A percentile compares a stretch with the other conserved stretches of the same genome.
These are phyloP conservation scores for Colletotrichum lini DNA, from an alignment of 2,329 filamentous ascomycete species.

Conservation along the genomic window DNA sequence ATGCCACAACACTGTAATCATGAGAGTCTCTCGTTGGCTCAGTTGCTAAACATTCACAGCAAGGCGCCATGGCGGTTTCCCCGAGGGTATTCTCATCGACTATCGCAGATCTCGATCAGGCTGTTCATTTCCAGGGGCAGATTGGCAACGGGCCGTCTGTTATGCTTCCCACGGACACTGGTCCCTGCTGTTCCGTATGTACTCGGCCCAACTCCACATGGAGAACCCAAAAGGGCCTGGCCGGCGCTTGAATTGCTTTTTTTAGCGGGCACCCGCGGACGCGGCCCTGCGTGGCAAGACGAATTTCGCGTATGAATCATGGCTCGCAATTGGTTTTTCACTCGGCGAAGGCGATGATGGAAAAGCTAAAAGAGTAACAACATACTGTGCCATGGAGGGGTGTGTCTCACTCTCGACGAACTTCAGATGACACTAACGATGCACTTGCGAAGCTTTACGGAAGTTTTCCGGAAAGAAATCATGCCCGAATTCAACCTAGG, in stretches of 20 bases:
- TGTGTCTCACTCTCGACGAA: not conserved
- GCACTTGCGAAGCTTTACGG: not conserved
- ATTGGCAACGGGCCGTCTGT: not conserved
- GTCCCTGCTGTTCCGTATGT: no score
- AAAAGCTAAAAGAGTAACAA: no score
- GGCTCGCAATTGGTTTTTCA: not conserved
- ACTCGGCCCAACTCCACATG: not conserved
- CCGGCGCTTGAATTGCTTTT: not conserved
- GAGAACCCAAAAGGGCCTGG: not conserved
- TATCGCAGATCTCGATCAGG: not conserved
- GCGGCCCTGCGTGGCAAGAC: not conserved
- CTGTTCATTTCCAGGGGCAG: no score
- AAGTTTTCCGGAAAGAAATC: not conserved
- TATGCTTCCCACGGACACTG: not conserved
- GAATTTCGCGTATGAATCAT: not conserved
- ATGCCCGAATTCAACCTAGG: not conserved
- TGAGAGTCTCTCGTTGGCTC: no score
- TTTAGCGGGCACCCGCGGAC: not conserved
- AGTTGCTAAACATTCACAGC: no score
- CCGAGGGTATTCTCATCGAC: fast-evolving
- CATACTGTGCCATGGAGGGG: no score
- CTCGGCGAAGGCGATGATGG: not conserved
- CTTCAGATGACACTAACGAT: slow-evolving; percentile 24
- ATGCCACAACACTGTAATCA: no score
- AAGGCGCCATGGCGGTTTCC: not conserved